Evolutionary conservation across 331 rosid genomes (phyloP).

Genomic region (Rosa hybrid): DNA sequence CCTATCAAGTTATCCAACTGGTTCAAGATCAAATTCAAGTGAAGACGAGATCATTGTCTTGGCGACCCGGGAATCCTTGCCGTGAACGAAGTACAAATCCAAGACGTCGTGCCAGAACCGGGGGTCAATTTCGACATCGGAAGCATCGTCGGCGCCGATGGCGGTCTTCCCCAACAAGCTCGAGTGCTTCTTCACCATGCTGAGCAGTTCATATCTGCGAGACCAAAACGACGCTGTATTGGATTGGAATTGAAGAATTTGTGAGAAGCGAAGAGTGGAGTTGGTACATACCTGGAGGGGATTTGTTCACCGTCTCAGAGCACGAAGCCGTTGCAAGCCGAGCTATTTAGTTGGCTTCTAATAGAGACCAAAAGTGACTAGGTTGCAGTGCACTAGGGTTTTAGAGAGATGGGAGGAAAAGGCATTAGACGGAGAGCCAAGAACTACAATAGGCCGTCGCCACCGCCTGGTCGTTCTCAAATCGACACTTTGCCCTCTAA

Average conservation of each 20-base stretch:
- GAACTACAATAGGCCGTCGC: no score
- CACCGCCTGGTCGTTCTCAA: not conserved
- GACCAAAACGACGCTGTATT: not conserved
- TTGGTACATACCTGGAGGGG: conserved; percentile 67
- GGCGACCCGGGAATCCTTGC: conserved; percentile 79
- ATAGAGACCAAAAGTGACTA: no score
- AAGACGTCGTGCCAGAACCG: conserved; percentile 83
- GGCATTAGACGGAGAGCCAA: no score
- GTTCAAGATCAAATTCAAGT: conserved; percentile 25
- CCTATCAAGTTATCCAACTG: conserved; percentile 73
- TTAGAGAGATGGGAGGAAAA: no score
- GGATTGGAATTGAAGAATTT: conserved; percentile 3
- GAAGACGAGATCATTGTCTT: conserved; percentile 92
- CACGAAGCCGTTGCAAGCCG: conserved; percentile 19
- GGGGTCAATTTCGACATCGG: conserved; percentile 84
- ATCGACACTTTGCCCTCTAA: not conserved
- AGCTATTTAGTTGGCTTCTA: no score
- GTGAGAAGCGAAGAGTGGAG: not conserved
- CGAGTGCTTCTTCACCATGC: conserved; percentile 89
- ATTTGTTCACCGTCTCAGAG: conserved; percentile 60
- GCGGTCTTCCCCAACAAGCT: conserved; percentile 64
- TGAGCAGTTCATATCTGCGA: conserved; percentile 68
- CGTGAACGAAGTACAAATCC: conserved; percentile 76
- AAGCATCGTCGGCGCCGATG: conserved; percentile 54
- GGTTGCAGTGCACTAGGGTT: no score